phyloP scores from a whole-genome alignment of 495 filamentous ascomycete genomes.

The Stereocaulon alpinum region DNA sequence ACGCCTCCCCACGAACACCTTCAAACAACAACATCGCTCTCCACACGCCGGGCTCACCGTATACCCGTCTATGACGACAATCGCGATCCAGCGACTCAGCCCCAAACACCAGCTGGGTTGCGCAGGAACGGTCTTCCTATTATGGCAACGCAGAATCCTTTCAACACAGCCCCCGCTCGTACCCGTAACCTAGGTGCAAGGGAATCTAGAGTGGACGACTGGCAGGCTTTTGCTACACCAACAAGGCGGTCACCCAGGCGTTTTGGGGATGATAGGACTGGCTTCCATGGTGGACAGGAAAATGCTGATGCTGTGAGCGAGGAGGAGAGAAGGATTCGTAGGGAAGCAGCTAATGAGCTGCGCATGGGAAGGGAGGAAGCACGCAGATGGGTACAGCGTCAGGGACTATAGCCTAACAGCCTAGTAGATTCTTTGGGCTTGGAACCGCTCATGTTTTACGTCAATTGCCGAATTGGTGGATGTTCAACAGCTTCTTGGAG shows the following conservation, averaged over 20 bases:
- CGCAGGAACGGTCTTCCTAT: conserved; percentile 21
- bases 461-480: conserved; percentile 6
- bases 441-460: not conserved
- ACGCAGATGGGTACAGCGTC: conserved; percentile 3
- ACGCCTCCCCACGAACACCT: conserved; percentile 1
- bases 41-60: conserved; percentile 2
- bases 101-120: conserved; percentile 45
- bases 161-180: conserved; percentile 15
- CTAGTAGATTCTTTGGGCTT: not conserved
- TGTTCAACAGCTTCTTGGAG: not conserved
- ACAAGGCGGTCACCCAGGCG: not conserved
- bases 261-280: not conserved
- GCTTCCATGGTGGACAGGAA: conserved; percentile 10
- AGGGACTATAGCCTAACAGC: not conserved
- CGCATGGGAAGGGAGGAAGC: conserved; percentile 7
- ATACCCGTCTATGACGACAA: conserved; percentile 40
- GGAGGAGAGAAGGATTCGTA: conserved; percentile 15
- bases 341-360: conserved; percentile 3
- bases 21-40: not conserved
- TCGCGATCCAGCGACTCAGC: conserved; percentile 39
- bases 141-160: conserved; percentile 8
- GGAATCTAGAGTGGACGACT: not conserved
- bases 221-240: conserved; percentile 9
- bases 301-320: conserved; percentile 12
- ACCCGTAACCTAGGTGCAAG: not conserved